Base-by-base conservation (phyloP, 202 grass and related monocot species). In the Hordeum pubiflorum region DNA sequence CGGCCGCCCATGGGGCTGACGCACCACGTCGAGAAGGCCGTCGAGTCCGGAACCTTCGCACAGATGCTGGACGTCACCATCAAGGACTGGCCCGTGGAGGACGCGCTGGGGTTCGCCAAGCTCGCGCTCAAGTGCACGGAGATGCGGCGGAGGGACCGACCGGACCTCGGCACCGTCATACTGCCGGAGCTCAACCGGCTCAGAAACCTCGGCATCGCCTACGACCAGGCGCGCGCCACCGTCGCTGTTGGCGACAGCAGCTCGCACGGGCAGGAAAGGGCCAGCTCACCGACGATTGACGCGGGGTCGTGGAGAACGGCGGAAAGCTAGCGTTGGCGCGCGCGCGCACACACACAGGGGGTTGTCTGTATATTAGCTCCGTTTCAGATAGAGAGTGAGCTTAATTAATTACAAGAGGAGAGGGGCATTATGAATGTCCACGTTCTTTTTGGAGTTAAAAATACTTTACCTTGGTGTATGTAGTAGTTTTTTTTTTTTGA, bases 141-240 rank as follows among this genome's bases (percentile, higher is more conserved):
- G 79, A 69, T 99, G 82, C 88, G 90, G 38, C 83, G 88, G 62
- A 87, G 83, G 83, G 96, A 95, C 77, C 69, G 92, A 0, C 96
- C 90, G 1, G 92, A 93, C 59, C 96, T 99, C 24, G 87, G 59
- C 50, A 99, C 86, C 20, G 90, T 99, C 54, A 71, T 99, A 5
- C 77, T 95, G 74, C 96, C 96, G 60, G 92, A 91, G 90, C 87
- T 93, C 81, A 99, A 99, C 78, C 63, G 88, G 26, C 82, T 99
- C 17, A 93, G 92, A 81, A 99, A 99, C 81, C 88, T 95, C 27
- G 90, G 90, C 24, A 70, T 88, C 64, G 86, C 82, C 13, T 92
- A 95, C 65, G 89, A 95, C 65, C 90, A 93, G 12, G 37, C 40
- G 0, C n/a, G 77, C 31, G 10, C 27, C 12, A 52, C 23, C 44